Percentiles rank a stretch among this genome's conserved stretches.
Conservation (phyloP, 2,329 filamentous ascomycete genomes). For the Microcera coccophila region DNA sequence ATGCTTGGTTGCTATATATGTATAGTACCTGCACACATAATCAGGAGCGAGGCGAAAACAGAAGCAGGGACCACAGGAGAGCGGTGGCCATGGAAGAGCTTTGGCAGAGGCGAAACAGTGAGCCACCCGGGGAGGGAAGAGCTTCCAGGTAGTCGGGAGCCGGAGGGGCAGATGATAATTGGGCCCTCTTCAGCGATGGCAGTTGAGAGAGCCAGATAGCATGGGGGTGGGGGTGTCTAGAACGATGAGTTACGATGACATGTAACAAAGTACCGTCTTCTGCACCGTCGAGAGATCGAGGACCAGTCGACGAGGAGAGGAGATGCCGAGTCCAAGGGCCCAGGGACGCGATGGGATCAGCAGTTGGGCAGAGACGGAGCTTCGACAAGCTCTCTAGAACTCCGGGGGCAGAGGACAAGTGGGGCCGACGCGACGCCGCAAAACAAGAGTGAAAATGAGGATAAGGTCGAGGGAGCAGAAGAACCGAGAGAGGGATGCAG, state of each 20-base stretch:
- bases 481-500: conserved; percentile 13
- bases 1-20: conserved; percentile 47
- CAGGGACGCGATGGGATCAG: conserved; percentile 28
- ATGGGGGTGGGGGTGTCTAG: conserved; percentile 31
- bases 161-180: conserved; percentile 28
- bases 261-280: conserved; percentile 23
- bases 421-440: conserved; percentile 24
- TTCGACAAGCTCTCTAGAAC: conserved; percentile 25
- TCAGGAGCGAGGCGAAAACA: conserved; percentile 34
- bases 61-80: conserved; percentile 37
- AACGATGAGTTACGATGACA: conserved; percentile 30
- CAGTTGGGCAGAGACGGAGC: conserved; percentile 30
- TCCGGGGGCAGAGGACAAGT: conserved; percentile 21
- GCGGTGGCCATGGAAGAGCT: conserved; percentile 32
- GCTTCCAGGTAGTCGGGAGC: conserved; percentile 29
- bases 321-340: conserved; percentile 22
- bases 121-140: conserved; percentile 25
- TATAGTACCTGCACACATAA: conserved; percentile 35
- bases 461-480: conserved; percentile 13
- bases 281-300: conserved; percentile 10
- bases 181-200: conserved; percentile 28
- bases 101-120: conserved; percentile 27
- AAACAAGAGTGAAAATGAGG: conserved; percentile 6
- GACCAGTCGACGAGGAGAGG: conserved; percentile 17
- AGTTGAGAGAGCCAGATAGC: conserved; percentile 26